These are phyloP conservation scores for Eucalyptus albens DNA, from an alignment of 345 rosid species.

Conservation along the genomic window DNA sequence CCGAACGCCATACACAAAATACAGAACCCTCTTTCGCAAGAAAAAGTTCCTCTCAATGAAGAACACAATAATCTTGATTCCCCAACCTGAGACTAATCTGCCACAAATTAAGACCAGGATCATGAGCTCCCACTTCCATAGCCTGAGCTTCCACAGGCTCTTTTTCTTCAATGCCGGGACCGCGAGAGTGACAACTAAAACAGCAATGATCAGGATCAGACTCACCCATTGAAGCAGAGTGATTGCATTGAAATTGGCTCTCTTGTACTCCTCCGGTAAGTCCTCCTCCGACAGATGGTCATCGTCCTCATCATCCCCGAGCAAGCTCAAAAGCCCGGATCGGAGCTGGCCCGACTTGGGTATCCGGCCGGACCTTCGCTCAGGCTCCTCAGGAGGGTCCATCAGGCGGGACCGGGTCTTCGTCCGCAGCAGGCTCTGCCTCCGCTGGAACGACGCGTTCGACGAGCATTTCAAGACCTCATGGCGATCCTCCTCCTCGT, in stretches of 20 bases:
- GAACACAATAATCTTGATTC: conserved; percentile 56
- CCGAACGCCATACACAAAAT: conserved; percentile 75
- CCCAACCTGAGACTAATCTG: conserved; percentile 85
- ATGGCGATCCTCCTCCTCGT: background rate
- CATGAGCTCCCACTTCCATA: conserved; percentile 91
- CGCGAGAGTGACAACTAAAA: conserved; percentile 33
- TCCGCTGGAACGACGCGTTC: conserved; percentile 30
- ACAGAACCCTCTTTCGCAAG: conserved; percentile 57
- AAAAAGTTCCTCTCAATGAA: conserved; percentile 75
- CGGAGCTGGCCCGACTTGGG: conserved; percentile 38
- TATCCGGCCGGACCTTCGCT: conserved; percentile 11
- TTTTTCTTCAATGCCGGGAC: conserved; percentile 14
- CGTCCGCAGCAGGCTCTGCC: conserved; percentile 15
- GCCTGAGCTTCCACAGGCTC: conserved; percentile 33
- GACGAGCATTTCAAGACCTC: conserved; percentile 42
- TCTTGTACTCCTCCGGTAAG: conserved; percentile 55
- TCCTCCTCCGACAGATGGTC: conserved; percentile 62
- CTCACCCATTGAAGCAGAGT: conserved; percentile 63
- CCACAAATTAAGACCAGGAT: conserved; percentile 75
- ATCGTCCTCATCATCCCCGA: conserved; percentile 45
- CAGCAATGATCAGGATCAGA: conserved; percentile 37
- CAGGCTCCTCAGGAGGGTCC: conserved; percentile 54
- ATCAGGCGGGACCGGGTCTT: conserved; percentile 73
- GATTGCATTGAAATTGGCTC: conserved; percentile 12
- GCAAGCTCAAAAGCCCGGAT: conserved; percentile 32